Base-by-base conservation (phyloP, 805 yeast species). In the Cyberlindnera americana region DNA sequence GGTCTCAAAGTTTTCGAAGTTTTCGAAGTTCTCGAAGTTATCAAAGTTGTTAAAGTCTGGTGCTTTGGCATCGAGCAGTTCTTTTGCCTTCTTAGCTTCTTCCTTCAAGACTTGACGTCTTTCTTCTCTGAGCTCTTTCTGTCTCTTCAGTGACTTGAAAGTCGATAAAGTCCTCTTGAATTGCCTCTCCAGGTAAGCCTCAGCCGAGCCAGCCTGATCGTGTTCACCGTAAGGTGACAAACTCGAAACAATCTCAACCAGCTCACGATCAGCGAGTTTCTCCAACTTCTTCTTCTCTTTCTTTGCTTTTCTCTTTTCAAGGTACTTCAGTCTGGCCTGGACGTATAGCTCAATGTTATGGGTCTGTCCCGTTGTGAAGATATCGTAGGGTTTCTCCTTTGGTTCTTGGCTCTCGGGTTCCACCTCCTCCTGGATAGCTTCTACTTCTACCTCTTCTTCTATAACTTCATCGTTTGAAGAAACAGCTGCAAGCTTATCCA, bases 271-370 rank as follows among this genome's bases (percentile, higher is more conserved):
- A 16, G 11, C 27, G 9, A 15, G 13, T 19, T 21, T 21, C 8
- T 6, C 27, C 9, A 18, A 46, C 39, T 18, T 31, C 27, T n/a
- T 21, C 24, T 21, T 26, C 33, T 31, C 25, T 33, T 29, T 33
- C 28, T 25, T 25, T 23, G 6, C 13, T 16, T 15, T 16, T 14
- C 16, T 29, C 16, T 18, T 14, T 33, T 68, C 46, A 4, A 75
- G 58, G 13, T 63, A 47, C 8, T 53, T 57, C 14, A 68, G 47
- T 37, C 87, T 63, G 27, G 68, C 69, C 17, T 65, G 59, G 0
- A 87, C 80, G 55, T 78, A 80, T 29, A 64, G 76, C 12, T 69
- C 75, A 28, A 84, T 67, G 59, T 83, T 81, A 46, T 81, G 75
- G 12, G 54, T 51, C 4, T 15, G 17, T 3, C 22, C 33, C 10